Evolutionary conservation across 129 eudicot genomes (phyloP).

Genomic region (Tanacetum coccineum): DNA sequence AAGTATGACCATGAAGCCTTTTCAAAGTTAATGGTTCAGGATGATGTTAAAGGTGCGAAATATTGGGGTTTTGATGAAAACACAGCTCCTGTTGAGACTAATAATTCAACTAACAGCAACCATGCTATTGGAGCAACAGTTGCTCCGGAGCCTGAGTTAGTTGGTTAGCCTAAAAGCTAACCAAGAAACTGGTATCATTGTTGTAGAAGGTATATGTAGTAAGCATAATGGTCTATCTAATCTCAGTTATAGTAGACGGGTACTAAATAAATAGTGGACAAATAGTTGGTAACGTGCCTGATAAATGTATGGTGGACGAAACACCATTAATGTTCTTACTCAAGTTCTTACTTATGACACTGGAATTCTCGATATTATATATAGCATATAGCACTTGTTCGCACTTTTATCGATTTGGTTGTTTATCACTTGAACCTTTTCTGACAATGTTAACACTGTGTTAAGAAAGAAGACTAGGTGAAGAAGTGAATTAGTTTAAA

Average conservation of each 20-base stretch:
- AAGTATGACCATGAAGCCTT: conserved; percentile 57
- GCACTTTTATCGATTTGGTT: too few relatives aligned
- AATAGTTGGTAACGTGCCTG: background rate
- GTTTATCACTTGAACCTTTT: too few relatives aligned
- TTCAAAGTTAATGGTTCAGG: conserved; percentile 57
- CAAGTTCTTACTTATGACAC: too few relatives aligned
- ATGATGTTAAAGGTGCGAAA: conserved; percentile 49
- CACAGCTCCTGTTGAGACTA: conserved; percentile 17
- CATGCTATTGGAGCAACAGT: conserved; percentile 32
- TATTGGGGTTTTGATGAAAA: conserved; percentile 50
- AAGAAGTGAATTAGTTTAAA: too few relatives aligned
- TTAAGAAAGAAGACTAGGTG: too few relatives aligned
- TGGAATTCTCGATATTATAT: background rate
- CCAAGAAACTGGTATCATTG: background rate
- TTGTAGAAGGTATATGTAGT: background rate
- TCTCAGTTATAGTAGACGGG: background rate
- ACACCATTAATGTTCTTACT: too few relatives aligned
- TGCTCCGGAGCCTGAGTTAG: conserved; percentile 28
- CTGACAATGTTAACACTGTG: too few relatives aligned
- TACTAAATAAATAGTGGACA: background rate
- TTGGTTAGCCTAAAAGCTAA: conserved; percentile 20
- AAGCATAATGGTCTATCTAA: background rate
- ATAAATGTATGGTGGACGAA: too few relatives aligned
- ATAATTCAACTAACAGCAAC: conserved; percentile 10
- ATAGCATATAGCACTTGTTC: too few relatives aligned